Evolutionary conservation across 176 grass and related monocot genomes (phyloP).

Genomic region (Rhynchospora breviuscula): DNA sequence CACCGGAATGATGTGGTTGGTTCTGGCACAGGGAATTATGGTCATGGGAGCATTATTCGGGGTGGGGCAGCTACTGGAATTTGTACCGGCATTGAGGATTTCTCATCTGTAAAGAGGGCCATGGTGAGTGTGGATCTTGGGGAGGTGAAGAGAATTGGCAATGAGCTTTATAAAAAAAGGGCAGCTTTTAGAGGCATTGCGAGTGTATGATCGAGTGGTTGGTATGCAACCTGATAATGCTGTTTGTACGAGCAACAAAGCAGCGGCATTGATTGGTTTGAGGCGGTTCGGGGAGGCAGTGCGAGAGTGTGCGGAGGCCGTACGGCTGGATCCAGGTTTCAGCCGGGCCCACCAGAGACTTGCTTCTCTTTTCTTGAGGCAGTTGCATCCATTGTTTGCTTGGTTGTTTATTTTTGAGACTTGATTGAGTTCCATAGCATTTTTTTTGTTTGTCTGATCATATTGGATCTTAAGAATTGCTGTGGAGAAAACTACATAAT

Average conservation of each 20-base stretch:
- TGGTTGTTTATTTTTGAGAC: not conserved
- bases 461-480: not conserved
- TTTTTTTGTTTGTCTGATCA: not conserved
- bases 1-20: slow-evolving; percentile 69
- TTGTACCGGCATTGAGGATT: slow-evolving; percentile 26
- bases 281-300: slow-evolving; percentile 65
- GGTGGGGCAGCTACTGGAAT: slow-evolving; percentile 28
- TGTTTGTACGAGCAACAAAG: slow-evolving; percentile 72
- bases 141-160: slow-evolving; percentile 81
- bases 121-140: slow-evolving; percentile 62
- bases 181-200: slow-evolving; percentile 60
- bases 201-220: slow-evolving; percentile 79
- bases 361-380: slow-evolving; percentile 72
- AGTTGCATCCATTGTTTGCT: not conserved
- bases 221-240: slow-evolving; percentile 74
- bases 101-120: slow-evolving; percentile 44
- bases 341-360: slow-evolving; percentile 77
- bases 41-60: slow-evolving; percentile 82
- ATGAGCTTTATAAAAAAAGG: slow-evolving; percentile 79
- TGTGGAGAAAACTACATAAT: not conserved
- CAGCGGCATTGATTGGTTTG: slow-evolving; percentile 76
- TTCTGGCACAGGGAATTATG: slow-evolving; percentile 86
- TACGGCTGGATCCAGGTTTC: slow-evolving; percentile 71
- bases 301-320: slow-evolving; percentile 81
- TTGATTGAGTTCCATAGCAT: slow-evolving; percentile 23